Base-by-base conservation (phyloP, 257 asterid genomes). In the Voacanga thouarsii region DNA sequence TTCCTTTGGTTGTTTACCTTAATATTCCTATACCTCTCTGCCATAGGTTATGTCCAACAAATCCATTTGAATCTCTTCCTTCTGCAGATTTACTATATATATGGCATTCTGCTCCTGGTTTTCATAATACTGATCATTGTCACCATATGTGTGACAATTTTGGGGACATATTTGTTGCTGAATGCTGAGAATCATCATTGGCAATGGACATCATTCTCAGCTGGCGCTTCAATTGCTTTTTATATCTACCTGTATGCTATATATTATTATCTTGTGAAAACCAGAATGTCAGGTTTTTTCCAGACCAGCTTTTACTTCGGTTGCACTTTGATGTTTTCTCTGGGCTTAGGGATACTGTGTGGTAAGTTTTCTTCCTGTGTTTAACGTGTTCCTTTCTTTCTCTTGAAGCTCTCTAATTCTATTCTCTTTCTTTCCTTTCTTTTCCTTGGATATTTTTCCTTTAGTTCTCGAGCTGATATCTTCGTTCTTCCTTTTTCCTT, bases 161-260 rank as follows among this genome's bases (percentile, higher is more conserved):
- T 33, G 11, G 80, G 65, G n/a, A 76, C 80, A 41, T 76, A 76
- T 65, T 24, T 76, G 39, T 45, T 76, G 55, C 80, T 76, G 14
- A 76, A 76, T 47, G 80, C 80, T 65, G 80, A 76, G 80, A 76
- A 76, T 64, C 68, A 76, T 65, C 80, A 64, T 37, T 76, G 80
- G 74, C 80, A 76, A 53, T 76, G 80, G 80, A 64, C 80, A 1
- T 76, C 80, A 11, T 76, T 76, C 80, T 65, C 28, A 4, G 53
- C 80, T 18, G 80, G 73, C 28, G 80, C 80, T 53, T 76, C 80
- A 28, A 65, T 68, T 8, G 63, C 80, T 45, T 12, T 76, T 61
- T 76, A 76, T 23, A 14, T 76, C 43, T 76, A 0, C 74, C n/a
- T 76, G 28, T 76, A 76, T n/a, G 65, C 80, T 43, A 39, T 64